Evolutionary conservation across 2,329 filamentous ascomycete genomes (phyloP).

Genomic region (Onygenales sp.): DNA sequence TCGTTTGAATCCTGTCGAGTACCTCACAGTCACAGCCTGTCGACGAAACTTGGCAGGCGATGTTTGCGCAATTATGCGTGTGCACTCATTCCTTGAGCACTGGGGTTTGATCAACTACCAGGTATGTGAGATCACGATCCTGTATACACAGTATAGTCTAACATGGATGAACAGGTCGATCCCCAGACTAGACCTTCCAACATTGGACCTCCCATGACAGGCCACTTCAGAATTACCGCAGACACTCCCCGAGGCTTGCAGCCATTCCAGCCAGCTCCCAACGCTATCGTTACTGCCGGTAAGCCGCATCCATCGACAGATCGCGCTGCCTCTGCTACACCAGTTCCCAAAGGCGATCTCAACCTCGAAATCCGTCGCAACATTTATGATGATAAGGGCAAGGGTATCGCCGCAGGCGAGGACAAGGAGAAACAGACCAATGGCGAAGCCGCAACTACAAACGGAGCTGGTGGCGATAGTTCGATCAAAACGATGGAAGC

Average conservation of each 20-base stretch:
- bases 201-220: constrained; percentile 92
- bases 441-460: constrained; percentile 63
- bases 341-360: constrained; percentile 65
- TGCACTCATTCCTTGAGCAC: constrained; percentile 94
- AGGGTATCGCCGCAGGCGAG: constrained; percentile 65
- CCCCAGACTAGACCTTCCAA: constrained; percentile 90
- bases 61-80: constrained; percentile 97
- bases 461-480: constrained; percentile 48
- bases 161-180: constrained; percentile 61
- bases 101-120: constrained; percentile 99
- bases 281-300: constrained; percentile 54
- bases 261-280: constrained; percentile 84
- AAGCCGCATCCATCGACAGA: constrained; percentile 62
- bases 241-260: constrained; percentile 93
- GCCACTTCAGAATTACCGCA: constrained; percentile 91
- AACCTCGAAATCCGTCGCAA: constrained; percentile 92
- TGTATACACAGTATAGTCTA: background rate
- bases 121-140: constrained; percentile 42
- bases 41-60: constrained; percentile 90
- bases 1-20: constrained; percentile 87
- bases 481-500: constrained; percentile 55
- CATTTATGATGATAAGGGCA: constrained; percentile 86
- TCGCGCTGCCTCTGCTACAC: constrained; percentile 53
- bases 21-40: constrained; percentile 93
- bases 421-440: constrained; percentile 55